Base-by-base conservation (phyloP, 441 rosid genomes). In the Geranium incanum region DNA sequence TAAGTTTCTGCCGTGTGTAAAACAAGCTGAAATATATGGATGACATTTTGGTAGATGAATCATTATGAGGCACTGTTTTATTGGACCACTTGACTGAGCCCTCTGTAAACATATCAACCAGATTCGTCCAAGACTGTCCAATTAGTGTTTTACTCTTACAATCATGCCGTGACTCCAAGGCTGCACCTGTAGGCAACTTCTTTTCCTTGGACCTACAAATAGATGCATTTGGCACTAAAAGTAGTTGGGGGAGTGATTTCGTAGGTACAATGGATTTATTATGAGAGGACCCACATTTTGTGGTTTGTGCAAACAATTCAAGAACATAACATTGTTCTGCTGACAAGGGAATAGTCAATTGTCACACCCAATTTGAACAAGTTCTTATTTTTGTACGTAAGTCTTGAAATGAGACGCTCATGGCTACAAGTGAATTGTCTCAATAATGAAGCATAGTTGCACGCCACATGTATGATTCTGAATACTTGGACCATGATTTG, bases 41-140 rank as follows among this genome's bases (percentile, higher is more conserved):
- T 75, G 16, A 39, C 23, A 65, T 2, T 70, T 78, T 74, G 77
- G 81, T 82, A 69, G 87, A 74, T 83, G 82, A 78, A 67, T 79
- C 33, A 28, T 28, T 65, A 74, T 59, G 69, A 70, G 65, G 66
- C 62, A 45, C 67, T 65, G 77, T 68, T 45, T 64, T 72, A 69
- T 19, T 36, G 2, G 75, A 73, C 74, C 64, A 71, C 75, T 71
- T 79, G 78, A 74, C 71, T 68, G 64, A 16, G 69, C 68, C 37
- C 41, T 70, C 68, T 66, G 66, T 67, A 7, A 36, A 37, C 75
- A 36, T 13, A 78, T 68, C 75, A 78, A 75, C 70, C 66, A 77
- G 71, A 39, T 69, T 71, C 63, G 68, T 78, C 73, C 70, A 68
- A 12, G 45, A 70, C 76, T 72, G 79, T 69, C 57, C 77, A 68